Percentiles rank a stretch among this genome's conserved stretches.
phyloP scores from a whole-genome alignment of 2,329 filamentous ascomycete genomes.

The Venturiaceae sp. region DNA sequence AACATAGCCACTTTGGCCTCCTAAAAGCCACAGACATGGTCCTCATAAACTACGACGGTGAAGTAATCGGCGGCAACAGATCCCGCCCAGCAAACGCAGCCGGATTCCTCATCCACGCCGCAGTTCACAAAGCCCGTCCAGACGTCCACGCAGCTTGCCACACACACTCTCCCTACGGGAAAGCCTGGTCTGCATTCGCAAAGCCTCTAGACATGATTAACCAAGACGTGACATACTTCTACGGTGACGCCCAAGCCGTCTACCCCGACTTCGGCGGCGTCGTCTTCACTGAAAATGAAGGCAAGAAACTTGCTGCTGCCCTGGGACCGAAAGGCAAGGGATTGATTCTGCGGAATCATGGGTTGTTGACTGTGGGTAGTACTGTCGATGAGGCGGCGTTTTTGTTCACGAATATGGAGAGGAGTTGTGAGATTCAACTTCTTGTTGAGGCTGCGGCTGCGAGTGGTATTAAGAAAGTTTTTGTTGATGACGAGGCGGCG shows the following conservation, averaged over 20 bases:
- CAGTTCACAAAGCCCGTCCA: slow-evolving; percentile 55
- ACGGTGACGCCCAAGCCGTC: slow-evolving; percentile 52
- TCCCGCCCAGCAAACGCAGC: slow-evolving; percentile 54
- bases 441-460: slow-evolving; percentile 56
- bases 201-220: slow-evolving; percentile 60
- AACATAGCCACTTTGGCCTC: slow-evolving; percentile 56
- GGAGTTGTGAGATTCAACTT: slow-evolving; percentile 59
- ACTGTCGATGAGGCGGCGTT: slow-evolving; percentile 70
- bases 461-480: slow-evolving; percentile 40
- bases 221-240: slow-evolving; percentile 56
- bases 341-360: slow-evolving; percentile 61
- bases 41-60: slow-evolving; percentile 53
- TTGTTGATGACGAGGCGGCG: slow-evolving; percentile 47
- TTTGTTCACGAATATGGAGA: slow-evolving; percentile 58
- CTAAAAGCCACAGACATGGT: slow-evolving; percentile 59
- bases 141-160: slow-evolving; percentile 61
- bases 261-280: slow-evolving; percentile 57
- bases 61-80: slow-evolving; percentile 53
- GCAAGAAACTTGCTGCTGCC: slow-evolving; percentile 51
- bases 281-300: slow-evolving; percentile 54
- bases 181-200: slow-evolving; percentile 59
- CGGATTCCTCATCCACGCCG: slow-evolving; percentile 61
- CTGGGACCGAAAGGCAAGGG: slow-evolving; percentile 53
- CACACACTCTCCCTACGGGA: slow-evolving; percentile 55
- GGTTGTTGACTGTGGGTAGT: slow-evolving; percentile 57